Evolutionary conservation across 2,329 filamentous ascomycete genomes (phyloP), one percentile per base, ranked within the genome.

Genomic region (Ilyonectria destructans): DNA sequence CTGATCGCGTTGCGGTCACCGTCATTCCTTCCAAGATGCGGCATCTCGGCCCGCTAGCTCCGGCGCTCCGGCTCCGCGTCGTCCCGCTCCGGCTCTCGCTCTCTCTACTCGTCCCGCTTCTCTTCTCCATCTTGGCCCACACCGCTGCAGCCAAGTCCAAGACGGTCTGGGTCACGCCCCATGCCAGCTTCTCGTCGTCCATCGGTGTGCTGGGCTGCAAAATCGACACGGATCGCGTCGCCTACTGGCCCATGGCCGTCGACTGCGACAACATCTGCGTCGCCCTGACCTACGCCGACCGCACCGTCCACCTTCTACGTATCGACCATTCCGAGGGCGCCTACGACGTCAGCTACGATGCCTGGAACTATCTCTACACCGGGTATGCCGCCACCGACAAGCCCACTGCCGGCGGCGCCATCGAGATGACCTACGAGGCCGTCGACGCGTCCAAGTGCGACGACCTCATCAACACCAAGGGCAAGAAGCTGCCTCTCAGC

Each of bases 131-230:
- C 52, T 59, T 59, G 3, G 17, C 51, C 21, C 61, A 59, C 40
- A 35, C 60, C 17, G 48, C 48, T 26, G 49, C 49, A 37, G 33
- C 63, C 37, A 55, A 71, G 4, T 33, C 67, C 59, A 63, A 67
- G 49, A 77, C 77, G 10, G 76, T 80, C 23, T 79, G 76, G 74
- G 80, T 69, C 4, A 90, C 88, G 2, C 88, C 88, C 17, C 88
- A 90, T 78, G 86, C 86, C 69, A 83, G 81, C 71, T 90, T 85
- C 81, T 88, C 86, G 0, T 89, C 87, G 2, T 89, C 87, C 0
- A 79, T 89, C 65, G 88, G 88, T 43, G 88, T 90, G 0, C 81
- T 87, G n/a, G 88, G 88, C 35, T 90, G 88, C 84, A 88, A 89
- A 75, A 83, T 90, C 76, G 79, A 90, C 79, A 89, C 86, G 43